phyloP scores from a whole-genome alignment of 2,329 filamentous ascomycete species.

The Huntiella moniliformis region DNA sequence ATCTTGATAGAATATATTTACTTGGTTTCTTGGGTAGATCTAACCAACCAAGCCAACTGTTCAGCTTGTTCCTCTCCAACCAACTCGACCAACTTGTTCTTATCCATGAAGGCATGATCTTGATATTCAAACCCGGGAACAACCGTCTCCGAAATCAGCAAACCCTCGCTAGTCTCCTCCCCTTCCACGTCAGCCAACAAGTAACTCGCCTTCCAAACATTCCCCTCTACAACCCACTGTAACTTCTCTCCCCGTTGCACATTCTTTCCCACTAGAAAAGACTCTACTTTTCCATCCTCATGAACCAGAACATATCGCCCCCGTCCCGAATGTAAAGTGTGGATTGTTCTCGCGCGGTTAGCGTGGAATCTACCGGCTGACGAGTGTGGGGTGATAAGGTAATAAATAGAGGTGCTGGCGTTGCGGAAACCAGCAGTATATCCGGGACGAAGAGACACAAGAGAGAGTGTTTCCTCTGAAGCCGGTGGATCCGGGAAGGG shows the following conservation, averaged over 20 bases:
- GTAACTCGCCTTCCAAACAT: slow-evolving; percentile 47
- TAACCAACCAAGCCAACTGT: slow-evolving; percentile 29
- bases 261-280: slow-evolving; percentile 45
- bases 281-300: slow-evolving; percentile 28
- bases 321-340: slow-evolving; percentile 44
- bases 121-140: slow-evolving; percentile 48
- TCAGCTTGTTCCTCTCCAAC: slow-evolving; percentile 30
- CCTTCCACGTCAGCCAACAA: slow-evolving; percentile 27
- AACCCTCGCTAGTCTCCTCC: slow-evolving; percentile 23
- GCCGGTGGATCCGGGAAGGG: slow-evolving; percentile 26
- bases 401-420: slow-evolving; percentile 44
- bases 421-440: slow-evolving; percentile 27
- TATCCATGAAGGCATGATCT: slow-evolving; percentile 47
- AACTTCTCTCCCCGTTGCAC: slow-evolving; percentile 38
- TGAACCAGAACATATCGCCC: slow-evolving; percentile 48
- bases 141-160: slow-evolving; percentile 50
- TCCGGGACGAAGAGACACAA: slow-evolving; percentile 19
- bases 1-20: neutral
- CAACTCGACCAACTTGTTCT: slow-evolving; percentile 29
- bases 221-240: slow-evolving; percentile 52
- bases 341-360: slow-evolving; percentile 42
- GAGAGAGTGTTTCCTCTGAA: slow-evolving; percentile 19
- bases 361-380: slow-evolving; percentile 44
- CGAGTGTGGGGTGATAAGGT: slow-evolving; percentile 37
- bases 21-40: slow-evolving; percentile 10